Base-by-base conservation (phyloP, 306 rosid species). In the Malus fusca region DNA sequence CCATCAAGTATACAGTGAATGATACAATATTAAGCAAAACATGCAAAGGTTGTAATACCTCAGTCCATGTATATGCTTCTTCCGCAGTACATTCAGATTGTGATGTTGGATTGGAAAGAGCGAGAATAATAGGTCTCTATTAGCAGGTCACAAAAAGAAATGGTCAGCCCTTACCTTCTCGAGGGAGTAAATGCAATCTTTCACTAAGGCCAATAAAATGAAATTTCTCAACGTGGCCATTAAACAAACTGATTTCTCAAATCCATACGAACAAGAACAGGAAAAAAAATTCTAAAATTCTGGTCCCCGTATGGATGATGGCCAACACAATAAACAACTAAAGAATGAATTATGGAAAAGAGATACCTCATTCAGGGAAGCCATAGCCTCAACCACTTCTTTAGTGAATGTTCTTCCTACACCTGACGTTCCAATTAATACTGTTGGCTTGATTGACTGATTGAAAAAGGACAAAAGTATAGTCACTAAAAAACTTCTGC, bases 341-440 rank as follows among this genome's bases (percentile, higher is more conserved):
- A 44, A 10, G n/a, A 44, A 78, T 11, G 40, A 8, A 56, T 30
- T n/a, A 6, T 72, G 73, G 62, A 22, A 77, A 26, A 21, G 44
- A 46, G 12, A 59, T 77, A 95, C 98, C 97, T 92, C 90, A 62
- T 95, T 94, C 77, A 63, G 80, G 71, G 88, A 62, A 21, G 97
- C 85, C 98, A 94, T 91, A 33, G 91, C 87, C 86, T 88, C 93
- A 73, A 94, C 76, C 59, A 94, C 97, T 25, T 90, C 89, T 77
- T 85, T 81, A 10, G 91, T 91, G 69, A 94, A 94, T 67, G 93
- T 79, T 59, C 78, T 86, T 81, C 98, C 98, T 28, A 82, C 89
- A 25, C 97, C 98, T 43, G 98, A 94, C 19, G 98, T 94, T 84
- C 98, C 98, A 63, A 94, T 87, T 81, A 94, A 80, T 76, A 90